Evolutionary conservation across 495 filamentous ascomycete species (phyloP).

Genomic region (Lindgomyces ingoldianus): DNA sequence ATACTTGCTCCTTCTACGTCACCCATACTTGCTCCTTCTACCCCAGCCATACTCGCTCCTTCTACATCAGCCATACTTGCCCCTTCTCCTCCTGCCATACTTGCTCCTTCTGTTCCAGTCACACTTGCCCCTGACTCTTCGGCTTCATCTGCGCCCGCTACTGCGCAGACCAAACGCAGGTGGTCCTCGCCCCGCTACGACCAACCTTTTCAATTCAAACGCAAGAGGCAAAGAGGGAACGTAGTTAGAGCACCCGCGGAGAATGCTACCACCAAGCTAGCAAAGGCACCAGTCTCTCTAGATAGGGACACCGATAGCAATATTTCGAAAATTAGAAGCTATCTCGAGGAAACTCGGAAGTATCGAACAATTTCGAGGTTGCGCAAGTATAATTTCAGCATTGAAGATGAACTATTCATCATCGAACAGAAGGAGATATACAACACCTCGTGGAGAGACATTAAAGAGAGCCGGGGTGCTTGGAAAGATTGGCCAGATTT

Average conservation of each 20-base stretch:
- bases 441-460: neutral
- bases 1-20: too few species aligned
- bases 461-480: neutral
- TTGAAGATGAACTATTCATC: conserved; percentile 9
- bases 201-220: neutral
- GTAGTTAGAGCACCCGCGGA: neutral
- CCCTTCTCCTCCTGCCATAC: neutral
- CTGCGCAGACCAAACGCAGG: neutral
- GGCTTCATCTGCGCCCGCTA: too few species aligned
- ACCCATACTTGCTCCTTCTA: neutral
- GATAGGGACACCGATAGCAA: neutral
- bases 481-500: conserved; percentile 5
- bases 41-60: too few species aligned
- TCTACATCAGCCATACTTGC: neutral
- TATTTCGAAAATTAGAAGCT: neutral
- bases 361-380: neutral
- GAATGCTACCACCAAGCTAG: neutral
- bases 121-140: too few species aligned
- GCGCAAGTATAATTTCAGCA: conserved; percentile 1
- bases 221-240: neutral
- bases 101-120: neutral
- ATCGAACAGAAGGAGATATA: conserved; percentile 6
- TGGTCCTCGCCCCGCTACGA: neutral
- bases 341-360: neutral
- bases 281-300: neutral